Base-by-base conservation (phyloP, 75 land plant genomes). In the Sequoia sempervirens region DNA sequence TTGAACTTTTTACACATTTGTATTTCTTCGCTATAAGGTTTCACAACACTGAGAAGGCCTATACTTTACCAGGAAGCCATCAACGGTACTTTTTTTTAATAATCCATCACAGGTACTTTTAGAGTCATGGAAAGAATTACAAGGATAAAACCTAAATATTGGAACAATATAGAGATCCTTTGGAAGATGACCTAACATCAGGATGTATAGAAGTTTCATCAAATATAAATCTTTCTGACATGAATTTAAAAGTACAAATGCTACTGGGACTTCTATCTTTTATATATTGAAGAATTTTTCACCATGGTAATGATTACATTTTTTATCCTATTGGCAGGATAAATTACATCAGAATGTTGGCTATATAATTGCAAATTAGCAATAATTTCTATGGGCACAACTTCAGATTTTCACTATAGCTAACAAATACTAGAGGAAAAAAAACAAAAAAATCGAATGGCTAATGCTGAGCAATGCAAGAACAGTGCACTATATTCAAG, bases 171-270 rank as follows among this genome's bases (percentile, higher is more conserved):
- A 32, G 15, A 70, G 36, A 70, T 30, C 13, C 37, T 0, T 32
- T 32, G 32, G 37, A 70, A 70, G 36, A 30, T 13, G 3, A 30
- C 36, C 13, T 23, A 30, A 70, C 32, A 70, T 70, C 14, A 70
- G 73, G 36, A 30, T 70, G 32, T 56, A 82, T 41, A 72, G 73
- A 80, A 58, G 83, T 80, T 43, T 23, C 30, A 52, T 28, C 58
- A 81, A 40, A 70, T 64, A n/a, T 8, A 30, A 80, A 53, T 64
- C 37, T 52, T 80, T 32, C 37, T 70, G 32, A 70, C 72, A 28
- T 11, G 9, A 68, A 64, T 26, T 61, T 64, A 53, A 53, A 58
- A 58, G 64, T 61, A 23, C 28, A 6, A 61, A 6, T 20, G 66
- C 66, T 61, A 26, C 66, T 23, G 7, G n/a, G 28, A 20, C 61